Conservation (phyloP, 2,329 filamentous ascomycete genomes). For the Arachnopeziza araneosa region DNA sequence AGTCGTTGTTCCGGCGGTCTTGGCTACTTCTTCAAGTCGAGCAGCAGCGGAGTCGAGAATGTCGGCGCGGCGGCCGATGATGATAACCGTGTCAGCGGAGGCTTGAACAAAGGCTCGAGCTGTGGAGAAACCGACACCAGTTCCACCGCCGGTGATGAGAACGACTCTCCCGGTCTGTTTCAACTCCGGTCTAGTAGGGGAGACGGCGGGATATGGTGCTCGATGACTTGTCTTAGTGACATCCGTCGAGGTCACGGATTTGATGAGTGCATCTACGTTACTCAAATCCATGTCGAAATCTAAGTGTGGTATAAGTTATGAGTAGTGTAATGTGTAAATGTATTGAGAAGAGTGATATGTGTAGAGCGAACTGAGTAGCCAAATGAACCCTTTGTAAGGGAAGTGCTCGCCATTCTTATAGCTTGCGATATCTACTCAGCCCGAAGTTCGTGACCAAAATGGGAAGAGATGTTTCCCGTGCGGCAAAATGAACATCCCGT, state of each 20-base stretch:
- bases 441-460: background rate
- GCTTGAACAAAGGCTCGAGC: conserved; percentile 1
- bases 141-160: conserved; percentile 5
- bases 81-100: background rate
- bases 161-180: conserved; percentile 31
- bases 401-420: background rate
- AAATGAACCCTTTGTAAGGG: no score
- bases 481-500: background rate
- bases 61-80: background rate
- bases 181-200: conserved; percentile 33
- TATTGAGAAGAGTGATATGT: no score
- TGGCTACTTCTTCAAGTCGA: background rate
- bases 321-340: no score
- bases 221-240: background rate
- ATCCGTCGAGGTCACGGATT: background rate
- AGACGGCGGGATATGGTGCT: background rate
- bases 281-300: background rate
- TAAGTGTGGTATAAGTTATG: background rate
- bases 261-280: background rate
- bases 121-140: background rate
- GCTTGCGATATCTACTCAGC: background rate
- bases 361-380: no score
- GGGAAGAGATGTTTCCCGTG: background rate
- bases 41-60: background rate
- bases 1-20: background rate